These are phyloP conservation scores for Blastobotrys raffinosifermentans DNA, from an alignment of 1,139 yeast genomes.

Conservation along the genomic window DNA sequence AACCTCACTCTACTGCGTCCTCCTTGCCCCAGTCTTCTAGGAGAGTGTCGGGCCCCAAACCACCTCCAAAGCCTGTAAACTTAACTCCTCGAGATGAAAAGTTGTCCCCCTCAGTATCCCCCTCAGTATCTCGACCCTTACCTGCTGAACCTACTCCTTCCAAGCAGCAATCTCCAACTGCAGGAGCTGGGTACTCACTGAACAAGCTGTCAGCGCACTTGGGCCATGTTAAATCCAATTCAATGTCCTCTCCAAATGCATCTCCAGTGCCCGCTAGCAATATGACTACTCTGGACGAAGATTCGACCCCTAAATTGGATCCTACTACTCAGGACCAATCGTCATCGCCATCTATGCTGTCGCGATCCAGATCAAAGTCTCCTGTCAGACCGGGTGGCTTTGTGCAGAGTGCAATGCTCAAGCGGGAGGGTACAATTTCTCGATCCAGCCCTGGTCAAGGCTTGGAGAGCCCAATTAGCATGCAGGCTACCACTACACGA, in stretches of 20 bases:
- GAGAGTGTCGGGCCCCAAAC: no score
- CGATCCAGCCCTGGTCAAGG: no score
- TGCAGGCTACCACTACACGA: no score
- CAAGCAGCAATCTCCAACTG: slow-evolving; percentile 1
- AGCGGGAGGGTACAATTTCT: slow-evolving; percentile 21
- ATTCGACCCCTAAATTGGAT: not conserved
- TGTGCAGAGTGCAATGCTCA: slow-evolving; percentile 29
- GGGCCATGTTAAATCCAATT: slow-evolving; percentile 12
- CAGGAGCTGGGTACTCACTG: not conserved
- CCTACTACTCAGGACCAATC: not conserved
- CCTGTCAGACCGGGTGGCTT: slow-evolving; percentile 24
- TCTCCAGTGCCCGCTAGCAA: not conserved
- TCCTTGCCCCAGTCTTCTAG: no score
- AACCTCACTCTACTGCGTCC: no score
- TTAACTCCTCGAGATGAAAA: no score
- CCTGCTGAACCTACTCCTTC: not conserved
- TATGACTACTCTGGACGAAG: not conserved
- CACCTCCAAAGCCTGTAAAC: no score
- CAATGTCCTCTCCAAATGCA: not conserved
- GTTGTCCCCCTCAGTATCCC: slow-evolving; percentile 3
- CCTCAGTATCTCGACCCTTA: slow-evolving; percentile 2
- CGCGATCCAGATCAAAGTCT: slow-evolving; percentile 12
- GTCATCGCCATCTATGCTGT: slow-evolving; percentile 6
- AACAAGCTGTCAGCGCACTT: not conserved
- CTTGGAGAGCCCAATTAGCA: no score